These are phyloP conservation scores for Fusarium metavorans DNA, from an alignment of 2,329 filamentous ascomycete genomes.

Conservation along the genomic window DNA sequence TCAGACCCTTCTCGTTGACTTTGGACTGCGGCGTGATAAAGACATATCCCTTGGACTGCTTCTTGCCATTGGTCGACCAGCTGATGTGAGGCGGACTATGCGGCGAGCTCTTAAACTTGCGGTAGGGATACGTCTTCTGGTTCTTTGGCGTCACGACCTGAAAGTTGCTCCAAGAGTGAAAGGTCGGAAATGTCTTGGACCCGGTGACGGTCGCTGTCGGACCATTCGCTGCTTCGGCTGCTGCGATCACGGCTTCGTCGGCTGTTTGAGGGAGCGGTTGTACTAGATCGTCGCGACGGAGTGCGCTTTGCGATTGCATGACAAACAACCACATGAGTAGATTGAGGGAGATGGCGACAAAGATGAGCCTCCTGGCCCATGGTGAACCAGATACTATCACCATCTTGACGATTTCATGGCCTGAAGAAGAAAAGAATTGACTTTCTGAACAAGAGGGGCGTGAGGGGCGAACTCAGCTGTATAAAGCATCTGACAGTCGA, in stretches of 20 bases:
- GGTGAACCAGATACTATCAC: conserved; percentile 32
- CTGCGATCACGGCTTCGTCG: background rate
- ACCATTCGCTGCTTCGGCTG: background rate
- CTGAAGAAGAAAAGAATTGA: background rate
- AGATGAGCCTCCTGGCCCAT: conserved; percentile 22
- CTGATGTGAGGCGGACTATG: conserved; percentile 39
- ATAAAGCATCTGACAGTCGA: conserved; percentile 17
- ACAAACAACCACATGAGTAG: conserved; percentile 27
- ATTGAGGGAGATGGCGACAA: conserved; percentile 13
- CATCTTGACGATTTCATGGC: conserved; percentile 10
- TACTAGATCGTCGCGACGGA: background rate
- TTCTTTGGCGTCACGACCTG: conserved; percentile 29
- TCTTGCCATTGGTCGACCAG: conserved; percentile 27
- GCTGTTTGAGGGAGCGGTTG: background rate
- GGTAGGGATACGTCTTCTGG: conserved; percentile 28
- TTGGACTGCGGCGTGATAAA: conserved; percentile 41
- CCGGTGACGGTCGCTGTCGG: background rate
- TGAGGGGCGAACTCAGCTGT: conserved; percentile 7
- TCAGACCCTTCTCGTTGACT: conserved; percentile 11
- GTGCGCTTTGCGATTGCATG: background rate
- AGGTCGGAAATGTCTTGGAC: conserved; percentile 5
- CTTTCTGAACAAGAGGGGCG: background rate
- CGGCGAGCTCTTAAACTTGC: conserved; percentile 41
- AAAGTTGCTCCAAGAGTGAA: conserved; percentile 37
- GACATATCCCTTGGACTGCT: conserved; percentile 42